Base-by-base conservation (phyloP, 176 grass and related monocot species). In the Pharus latifolius region DNA sequence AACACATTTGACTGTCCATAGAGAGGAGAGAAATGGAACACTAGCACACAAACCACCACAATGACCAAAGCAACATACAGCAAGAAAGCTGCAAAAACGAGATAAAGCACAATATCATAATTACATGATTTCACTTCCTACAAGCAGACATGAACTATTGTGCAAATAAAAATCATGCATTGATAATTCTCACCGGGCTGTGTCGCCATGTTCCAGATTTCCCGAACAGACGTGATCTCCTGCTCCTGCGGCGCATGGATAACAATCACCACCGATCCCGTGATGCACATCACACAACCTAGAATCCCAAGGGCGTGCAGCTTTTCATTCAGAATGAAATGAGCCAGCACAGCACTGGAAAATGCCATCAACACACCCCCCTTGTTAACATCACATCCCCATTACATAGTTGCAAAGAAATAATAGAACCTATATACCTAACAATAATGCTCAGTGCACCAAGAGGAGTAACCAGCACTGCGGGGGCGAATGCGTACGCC, bases 371-470 rank as follows among this genome's bases (percentile, higher is more conserved):
- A 68, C 16, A 6, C 37, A 43, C 29, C 73, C 17, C 38, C 56
- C n/a, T n/a, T n/a, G n/a, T 64, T 57, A 71, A 28, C 32, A 57
- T 56, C 28, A 65, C 58, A 68, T 46, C 64, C 40, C 6, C 55
- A 54, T 56, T 11, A 16, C 30, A 25, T 0, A 38, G 50, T 32
- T 25, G 24, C 27, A 38, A 6, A 63, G n/a, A 4, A 1, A 38
- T 69, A 32, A 12, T 16, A 62, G 17, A 51, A 60, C 5, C 57
- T 10, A 63, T 24, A 38, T 78, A 91, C 95, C 95, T 99, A 35
- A 99, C 84, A 63, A 99, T 99, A 77, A 99, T 99, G 63, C 95
- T 99, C 57, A 99, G 54, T 8, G 95, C 95, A 72, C 95, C 95
- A 30, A 99, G 84, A 63, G 95, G 95, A 75, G 95, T 99, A 28